Evolutionary conservation across 2,329 filamentous ascomycete species (phyloP).

Genomic region (Dactylellina haptotyla): DNA sequence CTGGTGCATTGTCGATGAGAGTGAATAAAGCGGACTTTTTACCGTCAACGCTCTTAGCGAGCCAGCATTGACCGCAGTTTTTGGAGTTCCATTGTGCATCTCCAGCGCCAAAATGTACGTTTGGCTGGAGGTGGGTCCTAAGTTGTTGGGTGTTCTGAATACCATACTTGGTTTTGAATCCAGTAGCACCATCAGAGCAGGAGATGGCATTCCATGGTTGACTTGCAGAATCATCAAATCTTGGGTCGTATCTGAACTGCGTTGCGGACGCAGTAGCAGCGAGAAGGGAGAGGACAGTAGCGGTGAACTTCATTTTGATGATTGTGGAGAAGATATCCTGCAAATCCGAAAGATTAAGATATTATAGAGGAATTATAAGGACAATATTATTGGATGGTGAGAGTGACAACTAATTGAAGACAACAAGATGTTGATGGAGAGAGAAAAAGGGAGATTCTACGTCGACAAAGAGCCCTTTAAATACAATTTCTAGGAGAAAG

Average conservation of each 20-base stretch:
- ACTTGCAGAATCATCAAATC: not conserved
- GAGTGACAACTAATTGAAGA: too few relatives aligned
- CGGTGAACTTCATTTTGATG: not conserved
- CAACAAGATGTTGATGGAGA: too few relatives aligned
- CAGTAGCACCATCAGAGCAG: not conserved
- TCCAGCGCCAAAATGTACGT: not conserved
- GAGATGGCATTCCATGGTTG: not conserved
- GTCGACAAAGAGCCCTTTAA: too few relatives aligned
- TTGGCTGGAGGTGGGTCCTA: not conserved
- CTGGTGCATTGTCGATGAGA: not conserved
- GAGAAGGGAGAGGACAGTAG: not conserved
- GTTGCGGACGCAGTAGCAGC: not conserved
- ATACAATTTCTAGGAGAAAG: too few relatives aligned
- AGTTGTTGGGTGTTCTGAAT: conserved; percentile 1
- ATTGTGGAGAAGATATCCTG: too few relatives aligned
- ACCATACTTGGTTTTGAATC: not conserved
- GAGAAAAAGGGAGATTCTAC: too few relatives aligned
- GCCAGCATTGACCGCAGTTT: conserved; percentile 5
- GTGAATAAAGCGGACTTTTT: not conserved
- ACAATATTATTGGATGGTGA: too few relatives aligned
- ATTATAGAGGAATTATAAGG: too few relatives aligned
- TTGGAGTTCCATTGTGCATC: not conserved
- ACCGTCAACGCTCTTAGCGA: not conserved
- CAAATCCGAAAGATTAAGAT: too few relatives aligned
- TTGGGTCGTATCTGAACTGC: not conserved